These are phyloP conservation scores for Brassica hybrid DNA, from an alignment of 441 rosid genomes.

Conservation along the genomic window DNA sequence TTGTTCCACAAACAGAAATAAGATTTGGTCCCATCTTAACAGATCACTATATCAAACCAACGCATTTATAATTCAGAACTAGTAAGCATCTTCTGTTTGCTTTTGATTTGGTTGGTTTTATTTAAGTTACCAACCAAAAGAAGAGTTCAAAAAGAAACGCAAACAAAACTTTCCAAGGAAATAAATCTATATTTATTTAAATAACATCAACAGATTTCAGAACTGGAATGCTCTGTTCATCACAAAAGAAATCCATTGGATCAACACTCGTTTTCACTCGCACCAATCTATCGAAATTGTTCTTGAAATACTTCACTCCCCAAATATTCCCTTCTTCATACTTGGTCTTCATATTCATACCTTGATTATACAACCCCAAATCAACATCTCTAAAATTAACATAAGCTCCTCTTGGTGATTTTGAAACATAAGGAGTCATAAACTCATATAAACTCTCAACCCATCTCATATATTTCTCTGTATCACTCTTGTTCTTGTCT, in stretches of 20 bases:
- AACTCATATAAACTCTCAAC: constrained; percentile 15
- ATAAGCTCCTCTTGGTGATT: constrained; percentile 44
- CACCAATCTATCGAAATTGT: constrained; percentile 49
- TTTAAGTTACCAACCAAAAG: not conserved
- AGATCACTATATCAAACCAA: not conserved
- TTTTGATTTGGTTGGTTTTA: not conserved
- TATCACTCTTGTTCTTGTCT: constrained; percentile 23
- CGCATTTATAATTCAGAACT: not conserved
- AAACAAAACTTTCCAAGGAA: not conserved
- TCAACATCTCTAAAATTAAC: constrained; percentile 54
- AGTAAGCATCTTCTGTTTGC: not conserved
- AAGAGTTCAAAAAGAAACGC: not conserved
- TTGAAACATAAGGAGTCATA: constrained; percentile 46
- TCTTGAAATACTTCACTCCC: constrained; percentile 51
- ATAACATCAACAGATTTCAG: constrained; percentile 25
- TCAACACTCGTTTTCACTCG: constrained; percentile 48
- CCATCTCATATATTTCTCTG: constrained; percentile 34
- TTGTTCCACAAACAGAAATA: not conserved
- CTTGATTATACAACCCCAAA: constrained; percentile 41
- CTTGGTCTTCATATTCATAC: constrained; percentile 28
- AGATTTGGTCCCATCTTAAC: not conserved
- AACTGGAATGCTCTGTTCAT: constrained; percentile 57
- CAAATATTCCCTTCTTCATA: constrained; percentile 42
- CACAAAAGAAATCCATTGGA: constrained; percentile 49
- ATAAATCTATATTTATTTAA: not conserved